Evolutionary conservation across 495 filamentous ascomycete genomes (phyloP).

Genomic region (Staphylotrichum longicolle): DNA sequence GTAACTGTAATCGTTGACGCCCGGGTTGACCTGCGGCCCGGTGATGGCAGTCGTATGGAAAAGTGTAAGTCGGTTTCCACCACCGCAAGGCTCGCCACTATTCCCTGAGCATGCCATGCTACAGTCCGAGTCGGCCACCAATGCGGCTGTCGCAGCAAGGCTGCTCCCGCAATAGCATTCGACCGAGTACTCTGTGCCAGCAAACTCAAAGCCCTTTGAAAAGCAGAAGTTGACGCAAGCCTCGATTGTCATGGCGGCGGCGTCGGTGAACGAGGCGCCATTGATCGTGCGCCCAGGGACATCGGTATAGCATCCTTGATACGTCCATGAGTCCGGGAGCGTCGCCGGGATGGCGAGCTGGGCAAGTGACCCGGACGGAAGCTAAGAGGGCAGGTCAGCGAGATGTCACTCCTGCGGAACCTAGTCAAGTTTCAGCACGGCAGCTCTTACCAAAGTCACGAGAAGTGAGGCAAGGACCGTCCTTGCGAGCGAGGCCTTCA

Average conservation of each 20-base stretch:
- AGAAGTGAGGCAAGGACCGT: no score
- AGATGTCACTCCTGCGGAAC: no score
- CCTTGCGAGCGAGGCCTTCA: no score
- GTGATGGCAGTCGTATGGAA: slow-evolving; percentile 35
- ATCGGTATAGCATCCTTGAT: slow-evolving; percentile 39
- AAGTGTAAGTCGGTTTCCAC: slow-evolving; percentile 34
- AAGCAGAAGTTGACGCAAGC: slow-evolving; percentile 57
- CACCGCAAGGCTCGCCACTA: slow-evolving; percentile 40
- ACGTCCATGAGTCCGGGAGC: slow-evolving; percentile 34
- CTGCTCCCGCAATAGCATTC: slow-evolving; percentile 49
- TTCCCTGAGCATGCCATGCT: slow-evolving; percentile 43
- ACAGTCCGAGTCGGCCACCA: slow-evolving; percentile 36
- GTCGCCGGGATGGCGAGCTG: slow-evolving; percentile 28
- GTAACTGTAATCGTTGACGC: slow-evolving; percentile 36
- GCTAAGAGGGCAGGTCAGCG: no score
- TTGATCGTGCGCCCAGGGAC: slow-evolving; percentile 37
- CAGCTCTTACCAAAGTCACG: no score
- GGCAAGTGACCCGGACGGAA: slow-evolving; percentile 22
- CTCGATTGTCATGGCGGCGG: slow-evolving; percentile 53
- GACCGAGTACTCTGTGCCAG: slow-evolving; percentile 61
- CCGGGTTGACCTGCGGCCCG: slow-evolving; percentile 38
- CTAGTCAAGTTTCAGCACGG: no score
- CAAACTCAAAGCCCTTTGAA: slow-evolving; percentile 46
- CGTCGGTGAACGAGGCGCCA: slow-evolving; percentile 43
- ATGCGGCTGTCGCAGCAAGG: slow-evolving; percentile 8